These are phyloP conservation scores for Nakaseomyces delphensis DNA, from an alignment of 1,139 yeast species.

Conservation along the genomic window DNA sequence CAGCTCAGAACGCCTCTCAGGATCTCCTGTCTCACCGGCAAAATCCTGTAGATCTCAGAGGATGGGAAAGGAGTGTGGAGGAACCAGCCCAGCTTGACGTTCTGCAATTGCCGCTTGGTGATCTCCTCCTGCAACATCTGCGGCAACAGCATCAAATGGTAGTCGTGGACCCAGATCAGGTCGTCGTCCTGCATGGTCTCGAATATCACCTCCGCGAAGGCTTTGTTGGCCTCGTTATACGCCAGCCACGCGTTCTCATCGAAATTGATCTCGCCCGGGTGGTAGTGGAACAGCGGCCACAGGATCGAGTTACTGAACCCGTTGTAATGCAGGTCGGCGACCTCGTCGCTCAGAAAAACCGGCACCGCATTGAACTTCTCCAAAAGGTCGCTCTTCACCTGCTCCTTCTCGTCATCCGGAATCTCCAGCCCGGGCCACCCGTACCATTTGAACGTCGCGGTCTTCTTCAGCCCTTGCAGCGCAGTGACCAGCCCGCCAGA, in stretches of 20 bases:
- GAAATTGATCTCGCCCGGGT: conserved; percentile 98
- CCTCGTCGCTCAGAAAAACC: conserved; percentile 72
- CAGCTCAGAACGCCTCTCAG: conserved; percentile 86
- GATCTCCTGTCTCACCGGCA: conserved; percentile 92
- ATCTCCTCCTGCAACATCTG: conserved; percentile 67
- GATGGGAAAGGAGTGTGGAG: conserved; percentile 98
- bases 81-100: conserved; percentile 82
- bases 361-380: conserved; percentile 85
- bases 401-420: conserved; percentile 63
- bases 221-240: conserved; percentile 83
- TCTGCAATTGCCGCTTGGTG: conserved; percentile 34
- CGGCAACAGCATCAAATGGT: conserved; percentile 91
- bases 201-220: conserved; percentile 71
- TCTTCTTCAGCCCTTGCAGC: conserved; percentile 77
- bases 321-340: conserved; percentile 93
- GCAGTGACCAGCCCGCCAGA: conserved; percentile 98
- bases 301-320: conserved; percentile 87
- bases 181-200: conserved; percentile 72
- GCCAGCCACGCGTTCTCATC: conserved; percentile 99
- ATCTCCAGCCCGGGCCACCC: conserved; percentile 97
- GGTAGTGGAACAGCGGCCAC: conserved; percentile 98
- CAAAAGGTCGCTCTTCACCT: conserved; percentile 61
- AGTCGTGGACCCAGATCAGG: conserved; percentile 95
- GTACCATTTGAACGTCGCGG: conserved; percentile 88
- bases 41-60: conserved; percentile 86